Percentiles rank a stretch among this genome's conserved stretches.
Evolutionary conservation across 1,139 yeast genomes (phyloP).

Genomic region (Suhomyces taliae): DNA sequence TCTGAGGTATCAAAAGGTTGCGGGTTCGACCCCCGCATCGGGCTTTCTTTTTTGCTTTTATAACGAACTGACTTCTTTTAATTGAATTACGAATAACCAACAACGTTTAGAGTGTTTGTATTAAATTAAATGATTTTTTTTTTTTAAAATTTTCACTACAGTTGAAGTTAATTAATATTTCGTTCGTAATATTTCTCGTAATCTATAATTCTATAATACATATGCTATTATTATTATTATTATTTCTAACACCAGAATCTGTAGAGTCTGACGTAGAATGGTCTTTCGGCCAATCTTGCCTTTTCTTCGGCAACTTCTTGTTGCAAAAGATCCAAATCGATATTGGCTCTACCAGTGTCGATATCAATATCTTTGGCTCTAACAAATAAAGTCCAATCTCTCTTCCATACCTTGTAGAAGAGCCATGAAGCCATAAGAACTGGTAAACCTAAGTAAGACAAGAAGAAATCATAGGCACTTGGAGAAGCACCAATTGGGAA

Average conservation of each 20-base stretch:
- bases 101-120: no score
- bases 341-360: conserved; percentile 25
- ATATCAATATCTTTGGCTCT: conserved; percentile 24
- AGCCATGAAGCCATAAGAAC: conserved; percentile 58
- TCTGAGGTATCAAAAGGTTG: conserved; percentile 40
- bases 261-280: conserved; percentile 21
- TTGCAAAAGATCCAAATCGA: conserved; percentile 24
- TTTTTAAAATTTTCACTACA: no score
- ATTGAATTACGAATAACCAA: no score
- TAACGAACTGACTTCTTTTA: neutral
- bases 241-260: conserved; percentile 19
- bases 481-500: conserved; percentile 64
- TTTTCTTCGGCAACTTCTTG: conserved; percentile 24
- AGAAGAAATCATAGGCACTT: conserved; percentile 58
- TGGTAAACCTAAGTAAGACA: conserved; percentile 62
- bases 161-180: neutral
- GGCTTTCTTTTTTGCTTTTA: conserved; percentile 22
- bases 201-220: conserved; percentile 8
- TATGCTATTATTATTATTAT: conserved; percentile 1
- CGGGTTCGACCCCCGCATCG: conserved; percentile 54
- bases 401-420: conserved; percentile 57
- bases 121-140: no score
- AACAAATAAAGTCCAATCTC: conserved; percentile 42
- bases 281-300: conserved; percentile 20
- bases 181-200: neutral